Evolutionary conservation across 768 basidiomycete species (phyloP), one percentile per base, ranked within the genome.

Genomic region (Myochromella boudieri): DNA sequence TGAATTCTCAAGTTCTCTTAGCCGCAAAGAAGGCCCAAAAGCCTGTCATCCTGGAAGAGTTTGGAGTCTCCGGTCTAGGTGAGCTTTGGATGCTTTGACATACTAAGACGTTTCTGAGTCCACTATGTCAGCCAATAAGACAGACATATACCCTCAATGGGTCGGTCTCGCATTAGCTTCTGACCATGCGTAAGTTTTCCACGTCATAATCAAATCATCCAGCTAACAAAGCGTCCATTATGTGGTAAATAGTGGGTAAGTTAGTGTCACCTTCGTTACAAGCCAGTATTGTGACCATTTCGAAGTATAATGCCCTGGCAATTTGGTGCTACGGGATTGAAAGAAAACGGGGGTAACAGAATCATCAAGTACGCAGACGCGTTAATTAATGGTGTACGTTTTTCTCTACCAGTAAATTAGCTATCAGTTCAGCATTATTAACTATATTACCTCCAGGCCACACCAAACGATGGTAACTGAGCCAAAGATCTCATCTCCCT

Each of bases 11-110:
- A n/a, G n/a, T n/a, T n/a, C n/a, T 31, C 47, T 15, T 49, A 79
- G 79, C 77, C 24, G 77, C 80, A 0, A 71, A 70, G 49, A 69
- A 65, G 42, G 73, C 71, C 31, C 72, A 74, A 54, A 85, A 87
- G 60, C 82, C 84, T 0, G 71, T 82, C 17, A 67, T 84, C 41
- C 57, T 83, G 40, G 84, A 86, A 56, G 84, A 85, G 53, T 85
- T 84, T 55, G 82, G 83, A 6, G 65, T 80, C 1, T 56, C 54
- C 24, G 73, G 73, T 14, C 48, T 74, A 2, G 60, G 77, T 79
- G 50, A 42, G 68, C 58, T 26, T 36, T 22, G 17, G 2, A 17
- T 28, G 10, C 18, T 14, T 21, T n/a, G 21, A n/a, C 15, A 8
- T 29, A 11, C 25, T 15, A 32, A 31, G 4, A 43, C 46, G 34